phyloP scores from a whole-genome alignment of 2,329 filamentous ascomycete species.

The Colletotrichum endophyticum region DNA sequence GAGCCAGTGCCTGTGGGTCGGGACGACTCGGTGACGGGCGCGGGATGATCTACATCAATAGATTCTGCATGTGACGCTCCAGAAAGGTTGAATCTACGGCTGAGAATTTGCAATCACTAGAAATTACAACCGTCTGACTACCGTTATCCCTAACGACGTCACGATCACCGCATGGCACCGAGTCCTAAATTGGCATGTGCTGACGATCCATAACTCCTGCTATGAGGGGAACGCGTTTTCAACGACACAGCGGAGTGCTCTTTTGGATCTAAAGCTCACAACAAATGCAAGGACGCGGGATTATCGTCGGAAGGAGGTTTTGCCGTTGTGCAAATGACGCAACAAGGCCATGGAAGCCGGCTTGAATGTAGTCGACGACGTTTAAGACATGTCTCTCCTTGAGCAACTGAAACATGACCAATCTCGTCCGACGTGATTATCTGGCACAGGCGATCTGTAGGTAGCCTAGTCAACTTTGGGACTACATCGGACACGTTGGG shows the following conservation, averaged over 20 bases:
- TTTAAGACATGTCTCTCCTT: neutral
- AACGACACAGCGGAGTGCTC: neutral
- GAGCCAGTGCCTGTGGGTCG: neutral
- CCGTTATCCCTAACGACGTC: neutral
- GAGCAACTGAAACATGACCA: neutral
- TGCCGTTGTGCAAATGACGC: neutral
- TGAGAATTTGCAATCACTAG: neutral
- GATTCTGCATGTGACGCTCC: neutral
- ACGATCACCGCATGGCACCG: neutral
- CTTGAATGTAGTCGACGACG: rapidly evolving
- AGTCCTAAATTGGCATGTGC: neutral
- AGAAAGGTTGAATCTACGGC: neutral
- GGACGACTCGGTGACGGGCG: neutral
- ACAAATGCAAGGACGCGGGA: rapidly evolving
- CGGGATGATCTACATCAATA: neutral
- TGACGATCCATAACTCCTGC: neutral
- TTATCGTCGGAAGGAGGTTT: rapidly evolving
- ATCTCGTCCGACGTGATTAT: neutral
- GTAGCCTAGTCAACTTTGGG: neutral
- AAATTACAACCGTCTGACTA: neutral
- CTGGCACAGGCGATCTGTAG: neutral
- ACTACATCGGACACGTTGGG: rapidly evolving
- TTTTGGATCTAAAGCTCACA: neutral
- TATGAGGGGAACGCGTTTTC: rapidly evolving
- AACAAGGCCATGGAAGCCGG: rapidly evolving